phyloP scores from a whole-genome alignment of 192 early-diverging fungal species.

The Backusella australiensis region DNA sequence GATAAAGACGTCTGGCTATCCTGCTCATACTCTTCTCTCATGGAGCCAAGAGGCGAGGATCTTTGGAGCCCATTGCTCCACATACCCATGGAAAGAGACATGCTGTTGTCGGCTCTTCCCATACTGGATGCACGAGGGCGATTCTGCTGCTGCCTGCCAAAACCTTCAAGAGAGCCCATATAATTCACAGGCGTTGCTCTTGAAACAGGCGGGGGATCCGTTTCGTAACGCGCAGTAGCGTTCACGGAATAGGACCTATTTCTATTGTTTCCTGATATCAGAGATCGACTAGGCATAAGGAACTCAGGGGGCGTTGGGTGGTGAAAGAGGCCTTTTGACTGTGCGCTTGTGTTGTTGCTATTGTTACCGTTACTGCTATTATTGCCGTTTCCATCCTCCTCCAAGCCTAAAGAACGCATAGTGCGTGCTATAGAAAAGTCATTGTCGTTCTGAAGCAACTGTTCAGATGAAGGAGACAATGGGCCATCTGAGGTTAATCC shows the following conservation, averaged over 20 bases:
- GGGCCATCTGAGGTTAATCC: background rate
- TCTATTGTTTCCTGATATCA: conserved; percentile 22
- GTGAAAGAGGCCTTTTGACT: background rate
- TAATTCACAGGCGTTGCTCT: background rate
- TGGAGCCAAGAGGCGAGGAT: background rate
- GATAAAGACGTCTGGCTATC: background rate
- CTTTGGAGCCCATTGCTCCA: background rate
- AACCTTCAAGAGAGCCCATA: conserved; percentile 11
- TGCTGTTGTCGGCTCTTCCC: conserved; percentile 38
- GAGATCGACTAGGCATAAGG: conserved; percentile 17
- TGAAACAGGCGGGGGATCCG: background rate
- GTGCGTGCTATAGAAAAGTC: conserved; percentile 33
- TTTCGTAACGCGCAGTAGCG: conserved; percentile 23
- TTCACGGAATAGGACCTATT: conserved; percentile 33
- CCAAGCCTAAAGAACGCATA: conserved; percentile 31
- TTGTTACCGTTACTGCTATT: background rate
- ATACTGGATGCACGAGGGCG: conserved; percentile 50
- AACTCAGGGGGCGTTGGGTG: conserved; percentile 8
- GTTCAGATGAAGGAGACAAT: conserved; percentile 23
- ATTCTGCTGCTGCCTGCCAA: conserved; percentile 41
- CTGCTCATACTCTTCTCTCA: conserved; percentile 3
- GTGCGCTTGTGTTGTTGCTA: background rate
- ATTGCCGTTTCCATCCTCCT: conserved; percentile 18
- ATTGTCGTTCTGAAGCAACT: conserved; percentile 29
- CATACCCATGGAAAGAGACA: conserved; percentile 1